These are phyloP conservation scores for Grosmannia huntii DNA, from an alignment of 2,329 filamentous ascomycete genomes.

Conservation along the genomic window DNA sequence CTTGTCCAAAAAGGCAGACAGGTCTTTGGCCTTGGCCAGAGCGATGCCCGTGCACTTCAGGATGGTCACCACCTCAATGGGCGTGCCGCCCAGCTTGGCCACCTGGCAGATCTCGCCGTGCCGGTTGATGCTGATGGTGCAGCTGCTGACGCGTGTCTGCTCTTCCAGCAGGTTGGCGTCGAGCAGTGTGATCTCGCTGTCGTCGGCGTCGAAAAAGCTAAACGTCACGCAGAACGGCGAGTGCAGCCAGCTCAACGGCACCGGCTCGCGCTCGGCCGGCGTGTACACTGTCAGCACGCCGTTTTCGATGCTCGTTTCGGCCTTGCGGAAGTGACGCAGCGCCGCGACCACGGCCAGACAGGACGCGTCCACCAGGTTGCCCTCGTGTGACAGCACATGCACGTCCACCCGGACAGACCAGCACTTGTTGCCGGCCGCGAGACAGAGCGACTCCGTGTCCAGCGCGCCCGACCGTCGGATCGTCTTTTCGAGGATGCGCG, in stretches of 20 bases:
- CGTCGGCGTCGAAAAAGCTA: slow-evolving; percentile 53
- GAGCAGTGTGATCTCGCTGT: slow-evolving; percentile 51
- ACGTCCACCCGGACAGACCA: slow-evolving; percentile 87
- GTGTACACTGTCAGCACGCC: slow-evolving; percentile 77
- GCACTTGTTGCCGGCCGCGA: slow-evolving; percentile 79
- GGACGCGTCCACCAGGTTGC: slow-evolving; percentile 73
- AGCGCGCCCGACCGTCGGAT: slow-evolving; percentile 83
- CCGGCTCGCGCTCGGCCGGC: slow-evolving; percentile 73
- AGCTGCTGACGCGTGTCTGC: slow-evolving; percentile 58
- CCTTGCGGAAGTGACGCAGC: slow-evolving; percentile 80
- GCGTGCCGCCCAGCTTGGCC: slow-evolving; percentile 74
- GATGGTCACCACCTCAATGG: slow-evolving; percentile 67
- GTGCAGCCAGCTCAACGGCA: slow-evolving; percentile 82
- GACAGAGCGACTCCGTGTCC: slow-evolving; percentile 90
- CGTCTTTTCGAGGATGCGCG: slow-evolving; percentile 84
- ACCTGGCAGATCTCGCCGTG: slow-evolving; percentile 87
- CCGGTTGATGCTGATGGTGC: slow-evolving; percentile 75
- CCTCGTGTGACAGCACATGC: slow-evolving; percentile 83
- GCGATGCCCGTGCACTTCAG: slow-evolving; percentile 66
- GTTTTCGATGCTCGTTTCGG: slow-evolving; percentile 76
- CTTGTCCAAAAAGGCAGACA: slow-evolving; percentile 60
- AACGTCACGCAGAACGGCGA: slow-evolving; percentile 87
- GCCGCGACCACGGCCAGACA: slow-evolving; percentile 82
- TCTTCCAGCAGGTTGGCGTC: slow-evolving; percentile 66
- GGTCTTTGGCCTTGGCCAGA: slow-evolving; percentile 65